Conservation (phyloP, 768 basidiomycete species). For the Pleurotus djamor region DNA sequence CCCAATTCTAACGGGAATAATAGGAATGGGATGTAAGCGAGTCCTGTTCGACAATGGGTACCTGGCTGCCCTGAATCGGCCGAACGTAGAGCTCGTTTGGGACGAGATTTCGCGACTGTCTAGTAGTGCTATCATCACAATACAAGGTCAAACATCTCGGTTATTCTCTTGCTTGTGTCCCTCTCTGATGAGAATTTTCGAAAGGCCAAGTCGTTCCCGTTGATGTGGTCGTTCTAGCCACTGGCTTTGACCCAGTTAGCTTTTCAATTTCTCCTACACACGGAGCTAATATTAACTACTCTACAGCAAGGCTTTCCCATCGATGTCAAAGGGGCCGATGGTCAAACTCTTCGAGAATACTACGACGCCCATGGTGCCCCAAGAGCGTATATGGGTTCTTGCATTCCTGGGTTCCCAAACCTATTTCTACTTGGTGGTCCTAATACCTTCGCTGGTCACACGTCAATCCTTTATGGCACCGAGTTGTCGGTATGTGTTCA, state of each 20-base stretch:
- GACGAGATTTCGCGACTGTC: slow-evolving; percentile 35
- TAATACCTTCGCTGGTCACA: slow-evolving; percentile 41
- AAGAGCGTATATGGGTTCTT: slow-evolving; percentile 41
- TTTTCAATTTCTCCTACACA: neutral
- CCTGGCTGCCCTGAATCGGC: slow-evolving; percentile 37
- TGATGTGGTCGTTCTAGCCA: slow-evolving; percentile 38
- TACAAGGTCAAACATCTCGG: slow-evolving; percentile 23
- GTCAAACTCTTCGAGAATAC: slow-evolving; percentile 35
- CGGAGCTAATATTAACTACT: neutral
- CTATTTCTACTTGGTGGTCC: slow-evolving; percentile 39
- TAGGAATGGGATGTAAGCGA: slow-evolving; percentile 54
- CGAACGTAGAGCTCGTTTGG: slow-evolving; percentile 45
- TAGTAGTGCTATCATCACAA: slow-evolving; percentile 39
- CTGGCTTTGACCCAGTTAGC: slow-evolving; percentile 30
- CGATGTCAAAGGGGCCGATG: slow-evolving; percentile 23
- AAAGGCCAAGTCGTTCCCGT: slow-evolving; percentile 28
- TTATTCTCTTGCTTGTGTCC: neutral
- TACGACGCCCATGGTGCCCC: slow-evolving; percentile 36
- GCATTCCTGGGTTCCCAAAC: slow-evolving; percentile 44
- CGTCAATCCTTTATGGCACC: slow-evolving; percentile 37
- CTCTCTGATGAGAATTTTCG: neutral
- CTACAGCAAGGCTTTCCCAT: slow-evolving; percentile 32
- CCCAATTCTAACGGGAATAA: neutral
- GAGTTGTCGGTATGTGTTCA: slow-evolving; percentile 32
- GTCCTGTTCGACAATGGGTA: slow-evolving; percentile 48